These are phyloP conservation scores for Gomphus sp. DNA, from an alignment of 1,284 basidiomycete species.

Conservation along the genomic window DNA sequence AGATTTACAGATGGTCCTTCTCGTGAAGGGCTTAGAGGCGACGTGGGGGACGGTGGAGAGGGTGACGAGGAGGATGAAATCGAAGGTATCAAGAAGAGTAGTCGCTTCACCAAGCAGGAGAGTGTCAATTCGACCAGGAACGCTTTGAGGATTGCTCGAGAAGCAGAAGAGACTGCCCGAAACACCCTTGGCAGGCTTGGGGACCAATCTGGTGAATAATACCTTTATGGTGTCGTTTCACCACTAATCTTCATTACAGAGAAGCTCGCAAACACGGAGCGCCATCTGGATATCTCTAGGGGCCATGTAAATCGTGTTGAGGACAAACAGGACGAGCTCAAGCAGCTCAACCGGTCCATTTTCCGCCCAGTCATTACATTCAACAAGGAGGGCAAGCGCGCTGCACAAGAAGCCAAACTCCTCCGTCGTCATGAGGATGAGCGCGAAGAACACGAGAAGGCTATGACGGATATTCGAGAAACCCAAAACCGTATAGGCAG, in stretches of 20 bases:
- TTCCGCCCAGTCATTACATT: constrained; percentile 88
- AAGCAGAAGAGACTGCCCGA: constrained; percentile 93
- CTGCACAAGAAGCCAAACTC: constrained; percentile 84
- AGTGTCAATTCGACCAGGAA: constrained; percentile 87
- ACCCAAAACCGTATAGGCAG: constrained; percentile 80
- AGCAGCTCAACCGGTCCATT: constrained; percentile 90
- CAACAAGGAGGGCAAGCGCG: constrained; percentile 88
- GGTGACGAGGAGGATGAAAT: constrained; percentile 88
- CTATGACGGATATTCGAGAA: constrained; percentile 78
- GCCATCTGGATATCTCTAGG: constrained; percentile 91
- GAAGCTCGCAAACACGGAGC: constrained; percentile 91
- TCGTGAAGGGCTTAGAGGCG: constrained; percentile 15
- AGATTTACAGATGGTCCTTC: constrained; percentile 30
- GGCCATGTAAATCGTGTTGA: constrained; percentile 83
- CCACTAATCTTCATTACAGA: constrained; percentile 34
- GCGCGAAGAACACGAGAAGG: constrained; percentile 75
- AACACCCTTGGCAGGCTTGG: constrained; percentile 82
- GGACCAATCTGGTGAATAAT: constrained; percentile 85
- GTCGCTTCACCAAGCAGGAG: constrained; percentile 88
- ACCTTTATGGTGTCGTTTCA: background rate
- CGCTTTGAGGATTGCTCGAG: constrained; percentile 84
- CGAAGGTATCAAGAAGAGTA: constrained; percentile 94
- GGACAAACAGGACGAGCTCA: constrained; percentile 92
- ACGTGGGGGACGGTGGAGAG: constrained; percentile 25
- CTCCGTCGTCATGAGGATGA: constrained; percentile 87